Percentiles rank a stretch among this genome's conserved stretches.
Evolutionary conservation across 768 basidiomycete species (phyloP).

Genomic region (Hirschioporus abietinus): DNA sequence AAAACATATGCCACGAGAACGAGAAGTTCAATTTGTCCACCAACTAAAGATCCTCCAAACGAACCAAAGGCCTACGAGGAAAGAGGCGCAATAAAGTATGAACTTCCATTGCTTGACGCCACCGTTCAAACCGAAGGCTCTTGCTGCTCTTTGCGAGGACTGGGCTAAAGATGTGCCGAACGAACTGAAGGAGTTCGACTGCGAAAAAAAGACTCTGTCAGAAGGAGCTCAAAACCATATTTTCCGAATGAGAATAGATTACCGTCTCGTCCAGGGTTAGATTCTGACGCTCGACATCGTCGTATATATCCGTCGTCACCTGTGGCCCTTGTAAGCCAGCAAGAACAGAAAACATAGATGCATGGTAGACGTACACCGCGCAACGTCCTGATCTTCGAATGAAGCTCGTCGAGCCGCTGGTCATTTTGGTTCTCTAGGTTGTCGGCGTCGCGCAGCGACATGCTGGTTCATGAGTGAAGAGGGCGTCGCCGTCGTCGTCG

Average conservation of each 20-base stretch:
- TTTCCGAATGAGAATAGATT: conserved; percentile 9
- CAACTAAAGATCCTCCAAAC: conserved; percentile 43
- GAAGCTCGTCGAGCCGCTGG: conserved; percentile 75
- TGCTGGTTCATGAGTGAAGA: not conserved
- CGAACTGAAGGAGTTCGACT: conserved; percentile 64
- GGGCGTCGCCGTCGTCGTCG: not conserved
- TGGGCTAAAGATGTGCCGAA: conserved; percentile 60
- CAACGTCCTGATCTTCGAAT: conserved; percentile 77
- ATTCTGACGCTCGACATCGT: conserved; percentile 82
- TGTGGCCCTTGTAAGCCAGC: conserved; percentile 23
- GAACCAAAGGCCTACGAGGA: conserved; percentile 55
- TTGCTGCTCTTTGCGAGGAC: conserved; percentile 62
- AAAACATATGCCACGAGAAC: not conserved
- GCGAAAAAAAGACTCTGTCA: conserved; percentile 7
- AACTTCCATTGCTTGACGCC: conserved; percentile 67
- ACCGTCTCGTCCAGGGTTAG: conserved; percentile 72
- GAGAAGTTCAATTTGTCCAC: conserved; percentile 27
- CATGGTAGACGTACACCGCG: conserved; percentile 55
- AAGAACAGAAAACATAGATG: conserved; percentile 4
- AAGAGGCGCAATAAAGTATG: conserved; percentile 51
- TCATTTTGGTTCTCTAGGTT: conserved; percentile 86
- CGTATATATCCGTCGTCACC: conserved; percentile 86
- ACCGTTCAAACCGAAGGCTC: conserved; percentile 69
- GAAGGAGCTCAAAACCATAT: not conserved
- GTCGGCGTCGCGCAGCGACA: conserved; percentile 41